phyloP scores from a whole-genome alignment of 2,329 filamentous ascomycete species.

The Colletotrichum ledebouriae region DNA sequence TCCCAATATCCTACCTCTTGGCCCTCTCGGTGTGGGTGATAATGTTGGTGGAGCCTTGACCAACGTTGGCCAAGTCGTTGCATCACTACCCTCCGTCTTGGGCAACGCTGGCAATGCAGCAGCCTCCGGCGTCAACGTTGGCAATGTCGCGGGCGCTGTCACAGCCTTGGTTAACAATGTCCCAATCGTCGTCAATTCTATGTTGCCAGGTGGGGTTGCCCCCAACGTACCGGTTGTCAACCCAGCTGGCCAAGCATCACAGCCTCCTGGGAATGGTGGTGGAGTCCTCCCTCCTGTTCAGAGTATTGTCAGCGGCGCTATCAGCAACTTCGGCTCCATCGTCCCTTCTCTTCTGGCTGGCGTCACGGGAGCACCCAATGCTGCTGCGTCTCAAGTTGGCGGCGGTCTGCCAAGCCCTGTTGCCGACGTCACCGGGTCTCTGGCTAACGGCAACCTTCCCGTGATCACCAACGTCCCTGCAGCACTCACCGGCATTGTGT shows the following conservation, averaged over 20 bases:
- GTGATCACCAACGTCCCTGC: background rate
- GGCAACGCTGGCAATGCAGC: background rate
- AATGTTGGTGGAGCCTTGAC: background rate
- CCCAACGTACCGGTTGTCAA: background rate
- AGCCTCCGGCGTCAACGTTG: background rate
- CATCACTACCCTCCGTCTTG: slow-evolving; percentile 4
- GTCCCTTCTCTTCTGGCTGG: background rate
- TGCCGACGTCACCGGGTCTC: slow-evolving; percentile 1
- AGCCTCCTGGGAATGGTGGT: background rate
- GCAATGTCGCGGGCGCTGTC: background rate
- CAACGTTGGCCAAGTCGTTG: background rate
- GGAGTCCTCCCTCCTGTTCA: slow-evolving; percentile 6
- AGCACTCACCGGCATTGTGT: background rate
- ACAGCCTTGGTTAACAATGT: background rate
- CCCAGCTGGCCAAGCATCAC: background rate
- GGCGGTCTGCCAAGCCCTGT: background rate
- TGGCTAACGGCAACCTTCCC: background rate
- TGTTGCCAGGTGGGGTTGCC: background rate
- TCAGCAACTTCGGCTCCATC: background rate
- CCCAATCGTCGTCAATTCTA: background rate
- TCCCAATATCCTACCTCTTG: slow-evolving; percentile 11
- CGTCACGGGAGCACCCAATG: background rate
- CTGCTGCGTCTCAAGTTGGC: background rate
- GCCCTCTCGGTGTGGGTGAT: background rate
- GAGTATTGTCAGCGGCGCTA: background rate